Percentiles rank a stretch among this genome's conserved stretches.
These are phyloP conservation scores for Jamesozyma spencerorum DNA, from an alignment of 805 yeast species.

Conservation along the genomic window DNA sequence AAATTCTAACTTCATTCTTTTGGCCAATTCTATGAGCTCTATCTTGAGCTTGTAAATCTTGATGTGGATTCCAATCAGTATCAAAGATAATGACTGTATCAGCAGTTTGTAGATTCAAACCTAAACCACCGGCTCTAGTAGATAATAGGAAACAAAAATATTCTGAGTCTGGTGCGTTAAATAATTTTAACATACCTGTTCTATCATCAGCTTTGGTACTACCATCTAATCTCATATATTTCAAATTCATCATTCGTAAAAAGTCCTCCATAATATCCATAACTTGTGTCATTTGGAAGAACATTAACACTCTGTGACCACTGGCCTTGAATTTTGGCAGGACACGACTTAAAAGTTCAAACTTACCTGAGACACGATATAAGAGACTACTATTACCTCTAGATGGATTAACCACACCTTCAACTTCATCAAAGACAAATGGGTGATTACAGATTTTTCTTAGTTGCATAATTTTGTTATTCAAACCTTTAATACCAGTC, in stretches of 20 bases:
- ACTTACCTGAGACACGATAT: conserved; percentile 74
- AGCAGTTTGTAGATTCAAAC: conserved; percentile 78
- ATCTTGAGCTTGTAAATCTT: conserved; percentile 85
- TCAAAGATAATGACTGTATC: conserved; percentile 82
- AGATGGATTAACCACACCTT: conserved; percentile 54
- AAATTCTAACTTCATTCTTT: conserved; percentile 75
- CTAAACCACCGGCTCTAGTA: conserved; percentile 86
- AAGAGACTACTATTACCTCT: conserved; percentile 54
- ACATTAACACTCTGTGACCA: conserved; percentile 72
- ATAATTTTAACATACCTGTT: conserved; percentile 59
- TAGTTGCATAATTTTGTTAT: conserved; percentile 77
- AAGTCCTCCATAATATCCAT: conserved; percentile 88
- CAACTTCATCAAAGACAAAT: conserved; percentile 77
- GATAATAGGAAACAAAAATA: conserved; percentile 72
- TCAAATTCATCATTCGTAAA: conserved; percentile 53
- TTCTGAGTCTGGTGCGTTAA: conserved; percentile 68
- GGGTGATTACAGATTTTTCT: conserved; percentile 84
- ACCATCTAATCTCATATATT: conserved; percentile 74
- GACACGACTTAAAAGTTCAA: conserved; percentile 66
- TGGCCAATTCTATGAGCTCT: conserved; percentile 88
- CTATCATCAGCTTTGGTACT: conserved; percentile 78
- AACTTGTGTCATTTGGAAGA: conserved; percentile 83
- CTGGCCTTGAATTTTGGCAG: conserved; percentile 65
- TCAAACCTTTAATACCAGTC: conserved; percentile 65
- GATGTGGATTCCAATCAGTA: conserved; percentile 89